Conservation (phyloP, 805 yeast species). For the Yamadazyma kitorensis region DNA sequence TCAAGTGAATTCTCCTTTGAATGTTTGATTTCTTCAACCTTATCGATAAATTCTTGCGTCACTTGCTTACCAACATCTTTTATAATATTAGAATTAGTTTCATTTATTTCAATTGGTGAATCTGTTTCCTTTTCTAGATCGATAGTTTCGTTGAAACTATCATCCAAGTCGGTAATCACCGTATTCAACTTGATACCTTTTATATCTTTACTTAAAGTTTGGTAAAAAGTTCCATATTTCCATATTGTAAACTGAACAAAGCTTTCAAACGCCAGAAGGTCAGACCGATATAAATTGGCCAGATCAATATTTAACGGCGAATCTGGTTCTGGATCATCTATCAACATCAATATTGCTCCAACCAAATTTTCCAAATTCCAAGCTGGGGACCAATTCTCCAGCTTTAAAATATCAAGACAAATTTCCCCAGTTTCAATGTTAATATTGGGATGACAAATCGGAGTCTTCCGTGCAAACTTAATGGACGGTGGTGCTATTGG, state of each 20-base stretch:
- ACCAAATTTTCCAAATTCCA: slow-evolving; percentile 60
- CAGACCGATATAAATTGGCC: slow-evolving; percentile 55
- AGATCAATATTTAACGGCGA: slow-evolving; percentile 71
- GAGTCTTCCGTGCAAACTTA: slow-evolving; percentile 39
- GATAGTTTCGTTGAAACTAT: not conserved
- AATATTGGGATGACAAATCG: slow-evolving; percentile 42
- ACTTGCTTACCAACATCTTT: slow-evolving; percentile 34
- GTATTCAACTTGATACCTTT: slow-evolving; percentile 1
- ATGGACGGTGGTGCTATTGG: slow-evolving; percentile 61
- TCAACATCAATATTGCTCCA: slow-evolving; percentile 54
- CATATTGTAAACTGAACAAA: slow-evolving; percentile 40
- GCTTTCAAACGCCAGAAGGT: slow-evolving; percentile 36
- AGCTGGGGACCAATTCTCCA: slow-evolving; percentile 67
- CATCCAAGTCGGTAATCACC: not conserved
- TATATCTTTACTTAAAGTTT: slow-evolving; percentile 2
- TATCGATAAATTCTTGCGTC: slow-evolving; percentile 28
- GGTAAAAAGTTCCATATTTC: slow-evolving; percentile 31
- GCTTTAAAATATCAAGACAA: slow-evolving; percentile 62
- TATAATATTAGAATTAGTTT: slow-evolving; percentile 19
- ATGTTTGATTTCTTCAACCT: slow-evolving; percentile 31
- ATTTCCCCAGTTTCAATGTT: slow-evolving; percentile 57
- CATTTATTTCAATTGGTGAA: slow-evolving; percentile 1
- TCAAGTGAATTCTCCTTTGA: slow-evolving; percentile 16
- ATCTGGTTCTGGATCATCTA: slow-evolving; percentile 66
- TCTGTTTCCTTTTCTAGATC: not conserved